Evolutionary conservation across 495 filamentous ascomycete species (phyloP), one percentile per base, ranked within the genome.

Genomic region (Talaromyces wortmannii): DNA sequence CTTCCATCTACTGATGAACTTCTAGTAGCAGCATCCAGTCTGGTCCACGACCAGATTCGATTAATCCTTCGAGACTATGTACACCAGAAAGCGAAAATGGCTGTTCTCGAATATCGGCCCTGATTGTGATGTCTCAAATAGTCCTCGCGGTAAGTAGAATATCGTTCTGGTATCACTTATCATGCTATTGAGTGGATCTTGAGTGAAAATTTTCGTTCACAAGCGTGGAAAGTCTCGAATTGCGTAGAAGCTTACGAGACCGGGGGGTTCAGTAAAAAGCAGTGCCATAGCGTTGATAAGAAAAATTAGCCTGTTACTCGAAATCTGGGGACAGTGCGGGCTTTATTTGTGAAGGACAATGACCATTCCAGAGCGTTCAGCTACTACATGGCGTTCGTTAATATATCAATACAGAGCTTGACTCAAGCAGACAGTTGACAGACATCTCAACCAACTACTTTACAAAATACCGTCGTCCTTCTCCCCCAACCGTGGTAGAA

Each of bases 31-130:
- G 45, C 45, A 23, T 48, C 45, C 45, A 17, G 45, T 48, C 45
- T 17, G 16, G 45, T 48, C 45, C 45, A 12, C 45, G 45, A 48
- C 17, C 45, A 48, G 45, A 48, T 48, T 48, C 45, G 16, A 23
- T 48, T 48, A 48, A 23, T 48, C 45, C 45, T 48, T 48, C 45
- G 45, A 48, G 45, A 48, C 45, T 48, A 48, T 48, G 45, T 48
- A 48, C 45, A 48, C 45, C 45, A 48, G 45, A 48, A 48, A 48
- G 45, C 45, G 45, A 48, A 48, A 48, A 48, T 48, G 16, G 16
- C 45, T 48, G 12, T 23, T 5, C 45, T 48, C 17, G 45, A 48
- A 23, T 48, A 17, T 48, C 45, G 17, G 45, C 45, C 45, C 17
- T 48, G 45, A 48, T 45, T 45, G n/a, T 45, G 4, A 13, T 45